Conservation (phyloP, 805 yeast genomes). For the Ogataea methylovora region DNA sequence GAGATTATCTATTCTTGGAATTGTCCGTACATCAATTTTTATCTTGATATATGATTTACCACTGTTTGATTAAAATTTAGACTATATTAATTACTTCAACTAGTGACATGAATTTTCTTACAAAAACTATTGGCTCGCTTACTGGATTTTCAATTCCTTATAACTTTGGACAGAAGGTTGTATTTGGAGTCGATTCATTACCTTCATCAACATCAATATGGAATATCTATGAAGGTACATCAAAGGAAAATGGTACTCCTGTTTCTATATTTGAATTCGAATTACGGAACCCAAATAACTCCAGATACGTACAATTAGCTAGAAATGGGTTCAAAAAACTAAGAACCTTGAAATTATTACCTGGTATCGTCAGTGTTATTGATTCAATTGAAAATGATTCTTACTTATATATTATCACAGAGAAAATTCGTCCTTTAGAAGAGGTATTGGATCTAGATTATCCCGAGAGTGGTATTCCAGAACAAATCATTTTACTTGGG, state of each 20-base stretch:
- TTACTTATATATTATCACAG: conserved; percentile 55
- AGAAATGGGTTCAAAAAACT: conserved; percentile 37
- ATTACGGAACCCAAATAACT: conserved; percentile 29
- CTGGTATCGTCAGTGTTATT: conserved; percentile 56
- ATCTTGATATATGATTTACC: too few relatives aligned
- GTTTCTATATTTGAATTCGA: conserved; percentile 66
- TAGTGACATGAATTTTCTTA: conserved; percentile 53
- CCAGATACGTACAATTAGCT: conserved; percentile 29
- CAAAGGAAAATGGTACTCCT: conserved; percentile 39
- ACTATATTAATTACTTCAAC: too few relatives aligned
- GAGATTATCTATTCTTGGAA: too few relatives aligned
- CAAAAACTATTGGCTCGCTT: conserved; percentile 51
- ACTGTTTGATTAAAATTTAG: too few relatives aligned
- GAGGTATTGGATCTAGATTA: conserved; percentile 25
- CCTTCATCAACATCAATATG: conserved; percentile 41
- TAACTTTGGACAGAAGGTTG: conserved; percentile 37
- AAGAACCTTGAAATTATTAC: conserved; percentile 50
- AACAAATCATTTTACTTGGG: conserved; percentile 42
- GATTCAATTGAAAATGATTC: conserved; percentile 62
- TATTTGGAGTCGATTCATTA: conserved; percentile 13
- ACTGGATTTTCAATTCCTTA: conserved; percentile 56
- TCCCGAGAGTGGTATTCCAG: conserved; percentile 15
- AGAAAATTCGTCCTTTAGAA: conserved; percentile 49
- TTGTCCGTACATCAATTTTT: too few relatives aligned
- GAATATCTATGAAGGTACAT: conserved; percentile 54